Evolutionary conservation across 768 basidiomycete genomes (phyloP).

Genomic region (Lepiota brunneoincarnata): DNA sequence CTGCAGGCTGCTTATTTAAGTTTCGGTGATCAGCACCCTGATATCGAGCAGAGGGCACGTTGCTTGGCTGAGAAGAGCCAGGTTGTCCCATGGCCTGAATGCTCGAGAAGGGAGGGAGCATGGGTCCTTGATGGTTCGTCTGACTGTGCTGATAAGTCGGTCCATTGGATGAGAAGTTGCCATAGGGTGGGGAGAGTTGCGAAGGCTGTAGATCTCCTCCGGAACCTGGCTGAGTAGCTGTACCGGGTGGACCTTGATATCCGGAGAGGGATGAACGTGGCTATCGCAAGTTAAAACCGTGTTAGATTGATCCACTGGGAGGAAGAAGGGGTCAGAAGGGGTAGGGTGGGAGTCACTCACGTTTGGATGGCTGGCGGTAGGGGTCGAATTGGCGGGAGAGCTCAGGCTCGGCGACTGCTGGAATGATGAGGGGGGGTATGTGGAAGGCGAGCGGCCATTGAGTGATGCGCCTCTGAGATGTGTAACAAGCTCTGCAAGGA

Average conservation of each 20-base stretch:
- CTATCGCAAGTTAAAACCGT: constrained; percentile 28
- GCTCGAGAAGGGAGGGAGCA: constrained; percentile 71
- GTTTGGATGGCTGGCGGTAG: constrained; percentile 41
- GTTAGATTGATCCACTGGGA: constrained; percentile 21
- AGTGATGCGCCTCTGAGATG: constrained; percentile 64
- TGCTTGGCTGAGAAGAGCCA: constrained; percentile 36
- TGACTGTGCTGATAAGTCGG: constrained; percentile 29
- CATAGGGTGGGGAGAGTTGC: constrained; percentile 40
- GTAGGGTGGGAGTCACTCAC: constrained; percentile 39
- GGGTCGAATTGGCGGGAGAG: constrained; percentile 53
- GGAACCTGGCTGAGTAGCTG: constrained; percentile 25
- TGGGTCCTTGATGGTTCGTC: constrained; percentile 40
- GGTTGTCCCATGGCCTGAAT: constrained; percentile 57
- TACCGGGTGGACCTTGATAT: constrained; percentile 33
- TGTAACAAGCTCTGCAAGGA: constrained; percentile 75
- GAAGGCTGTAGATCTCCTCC: constrained; percentile 40
- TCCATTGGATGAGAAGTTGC: constrained; percentile 36
- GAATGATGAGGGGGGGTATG: constrained; percentile 50
- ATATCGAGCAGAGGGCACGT: constrained; percentile 61
- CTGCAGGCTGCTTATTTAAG: constrained; percentile 26
- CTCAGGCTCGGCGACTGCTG: constrained; percentile 68
- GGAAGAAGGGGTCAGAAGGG: constrained; percentile 27
- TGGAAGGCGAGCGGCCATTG: constrained; percentile 61
- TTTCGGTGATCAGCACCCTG: constrained; percentile 38
- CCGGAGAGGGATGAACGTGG: constrained; percentile 35